Evolutionary conservation across 2,329 filamentous ascomycete genomes (phyloP), one percentile per base, ranked within the genome.

Genomic region (Venturia oleaginea): DNA sequence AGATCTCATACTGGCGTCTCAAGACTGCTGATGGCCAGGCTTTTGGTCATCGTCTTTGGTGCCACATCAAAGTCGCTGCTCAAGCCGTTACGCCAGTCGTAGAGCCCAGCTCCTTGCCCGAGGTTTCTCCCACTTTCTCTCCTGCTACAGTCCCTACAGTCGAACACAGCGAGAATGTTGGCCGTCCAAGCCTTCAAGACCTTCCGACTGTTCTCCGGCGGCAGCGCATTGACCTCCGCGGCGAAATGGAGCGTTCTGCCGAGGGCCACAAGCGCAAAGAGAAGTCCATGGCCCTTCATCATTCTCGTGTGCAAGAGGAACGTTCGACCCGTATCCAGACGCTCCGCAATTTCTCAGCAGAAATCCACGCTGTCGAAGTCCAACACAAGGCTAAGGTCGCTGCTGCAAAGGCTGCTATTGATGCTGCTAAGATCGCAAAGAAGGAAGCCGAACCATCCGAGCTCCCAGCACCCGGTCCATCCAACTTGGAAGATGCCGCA

Each of bases 1-100:
- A 87, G 66, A 94, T 96, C 72, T 97, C 94, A 1, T 97, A 97
- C 83, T 99, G 94, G 94, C 92, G 93, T 67, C 80, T 99, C 68
- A 95, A 92, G 70, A 86, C 90, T 66, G 82, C 86, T 8, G 86
- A 91, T 65, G 92, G 92, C 30, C 80, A 83, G 68, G 89, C 91
- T 68, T 97, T 97, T 68, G 94, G 94, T 46, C 90, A 97, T 78
- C 90, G 92, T 71, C 81, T 99, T 59, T 99, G 93, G 93, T 97
- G 93, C 73, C 92, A 97, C 69, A 85, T 99, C 67, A 84, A 85
- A 61, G 91, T 97, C 65, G 69, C 78, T 51, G 65, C 34, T 17
- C 19, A 61, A 24, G n/a, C 62, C 11, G 54, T 13, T 24, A 22
- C 63, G 11, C 37, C 24, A 37, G 32, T 40, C 37, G 32, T 48